A percentile compares a stretch with the other conserved stretches of the same genome.
Conservation (phyloP, 2,329 filamentous ascomycete species). For the Bipolaris victoriae region DNA sequence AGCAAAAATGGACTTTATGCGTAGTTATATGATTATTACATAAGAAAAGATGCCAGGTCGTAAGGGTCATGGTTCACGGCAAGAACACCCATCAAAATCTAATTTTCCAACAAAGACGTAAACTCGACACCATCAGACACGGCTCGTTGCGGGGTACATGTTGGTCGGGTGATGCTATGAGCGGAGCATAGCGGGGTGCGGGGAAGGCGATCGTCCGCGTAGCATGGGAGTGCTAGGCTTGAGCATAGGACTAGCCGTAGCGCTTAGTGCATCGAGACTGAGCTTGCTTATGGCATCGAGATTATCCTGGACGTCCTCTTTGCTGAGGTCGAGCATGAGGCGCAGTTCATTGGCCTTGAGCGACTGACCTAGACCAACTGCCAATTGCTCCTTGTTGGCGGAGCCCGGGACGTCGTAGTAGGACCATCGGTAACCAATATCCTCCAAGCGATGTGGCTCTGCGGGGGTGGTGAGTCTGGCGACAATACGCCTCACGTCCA, state of each 20-base stretch:
- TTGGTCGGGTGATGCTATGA: neutral
- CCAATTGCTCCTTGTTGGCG: conserved; percentile 42
- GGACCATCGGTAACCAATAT: conserved; percentile 42
- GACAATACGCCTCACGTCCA: conserved; percentile 42
- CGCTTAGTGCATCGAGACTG: conserved; percentile 45
- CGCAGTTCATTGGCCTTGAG: conserved; percentile 47
- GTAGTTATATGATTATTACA: neutral
- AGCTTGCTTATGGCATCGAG: conserved; percentile 47
- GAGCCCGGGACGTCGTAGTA: conserved; percentile 42
- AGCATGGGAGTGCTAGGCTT: conserved; percentile 44
- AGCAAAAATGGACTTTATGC: neutral
- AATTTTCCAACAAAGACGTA: neutral
- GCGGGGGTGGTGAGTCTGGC: conserved; percentile 42
- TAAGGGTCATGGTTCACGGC: neutral
- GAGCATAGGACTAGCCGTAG: conserved; percentile 46
- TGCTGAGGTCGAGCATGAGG: conserved; percentile 45
- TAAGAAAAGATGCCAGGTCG: conserved; percentile 2
- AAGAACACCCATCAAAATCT: neutral
- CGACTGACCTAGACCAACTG: conserved; percentile 42
- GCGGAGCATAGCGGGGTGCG: conserved; percentile 37
- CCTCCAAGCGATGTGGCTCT: conserved; percentile 41
- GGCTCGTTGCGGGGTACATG: neutral
- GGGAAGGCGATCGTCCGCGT: conserved; percentile 42
- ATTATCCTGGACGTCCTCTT: conserved; percentile 46
- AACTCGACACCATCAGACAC: neutral